Base-by-base conservation (phyloP, 148 eudicot species). In the Oxyria digyna region DNA sequence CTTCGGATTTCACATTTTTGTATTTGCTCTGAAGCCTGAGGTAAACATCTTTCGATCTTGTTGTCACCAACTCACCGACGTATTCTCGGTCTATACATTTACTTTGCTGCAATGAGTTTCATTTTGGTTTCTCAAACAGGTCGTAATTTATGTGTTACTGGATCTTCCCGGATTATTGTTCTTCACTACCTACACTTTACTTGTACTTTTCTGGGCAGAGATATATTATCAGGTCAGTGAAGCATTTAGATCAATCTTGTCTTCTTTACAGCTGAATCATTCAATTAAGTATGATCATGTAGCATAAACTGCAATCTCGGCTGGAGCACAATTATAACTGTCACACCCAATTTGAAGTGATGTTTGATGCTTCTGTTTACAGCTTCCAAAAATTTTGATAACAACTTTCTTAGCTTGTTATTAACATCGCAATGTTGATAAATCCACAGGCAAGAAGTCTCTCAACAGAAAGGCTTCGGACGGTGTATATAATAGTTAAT, bases 141-240 rank as follows among this genome's bases (percentile, higher is more conserved):
- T 87, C 43, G 73, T 85, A 57, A 74, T 80, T 27, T 75, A 69
- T 77, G 68, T 88, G 62, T 55, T 86, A 52, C 73, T 93, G 81
- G 95, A 93, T 73, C 84, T 90, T 74, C 98, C 98, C 27, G 96
- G 96, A 43, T 77, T 93, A 70, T 78, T 93, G 18, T 93, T 93
- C 74, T 93, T 93, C 76, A 84, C 98, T 13, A 90, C 98, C 41
- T 93, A 86, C 78, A 86, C 97, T 12, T 84, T 93, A 55, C 92
- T 93, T 80, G 95, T 93, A 69, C 89, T 87, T 57, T 93, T 93
- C 69, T 93, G 98, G 98, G 98, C 98, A 59, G 96, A 87, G 86
- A 93, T 93, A 76, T 93, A 90, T 82, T 87, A 87, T 80, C 97
- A 90, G 96, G 96, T 76, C 65, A 59, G 38, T 59, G 20, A 59